Base-by-base conservation (phyloP, 2,329 filamentous ascomycete genomes). In the Arachnomyces sp. region DNA sequence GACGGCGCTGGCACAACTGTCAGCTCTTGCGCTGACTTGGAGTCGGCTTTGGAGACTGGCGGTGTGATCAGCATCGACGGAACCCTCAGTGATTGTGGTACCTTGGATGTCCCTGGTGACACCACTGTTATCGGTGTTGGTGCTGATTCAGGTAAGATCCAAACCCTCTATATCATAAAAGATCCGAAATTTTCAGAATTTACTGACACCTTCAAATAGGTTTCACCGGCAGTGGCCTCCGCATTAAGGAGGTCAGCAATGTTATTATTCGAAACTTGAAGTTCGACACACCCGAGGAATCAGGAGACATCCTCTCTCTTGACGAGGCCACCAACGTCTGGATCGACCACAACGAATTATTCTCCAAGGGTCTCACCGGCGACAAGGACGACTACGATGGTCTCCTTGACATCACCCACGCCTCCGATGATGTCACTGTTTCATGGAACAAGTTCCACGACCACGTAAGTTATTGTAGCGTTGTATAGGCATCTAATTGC, bases 101-200 rank as follows among this genome's bases (percentile, higher is more conserved):
- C 69, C 36, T 55, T 75, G 44, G 64, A 68, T 44, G 56, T 76
- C 30, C 55, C 59, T 39, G 66, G 66, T 42, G 68, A 72, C 60
- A 77, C 72, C 43, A 69, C 67, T 15, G 61, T 77, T 46, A 61
- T 75, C 39, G 74, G 73, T 41, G 64, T 71, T 42, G 66, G 71
- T 37, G 60, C 63, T 30, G 60, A 59, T 36, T 68, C 64, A 29
- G 57, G 61, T 55, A 50, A 39, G 53, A n/a, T n/a, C 48, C 16
- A 12, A 25, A 25, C 9, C 21, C 14, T 21, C 34, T 29, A 25
- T 11, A 16, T 2, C 9, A 1, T 6, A 13, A 29, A 29, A 5
- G 17, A 4, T 14, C 29, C 28, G 25, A 9, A 9, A 25, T 25
- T 25, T 25, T 25, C 21, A 13, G 7, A 1, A 17, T 4, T 5